Evolutionary conservation across 1,284 basidiomycete species (phyloP), one percentile per base, ranked within the genome.

Genomic region (Flammula alnicola): DNA sequence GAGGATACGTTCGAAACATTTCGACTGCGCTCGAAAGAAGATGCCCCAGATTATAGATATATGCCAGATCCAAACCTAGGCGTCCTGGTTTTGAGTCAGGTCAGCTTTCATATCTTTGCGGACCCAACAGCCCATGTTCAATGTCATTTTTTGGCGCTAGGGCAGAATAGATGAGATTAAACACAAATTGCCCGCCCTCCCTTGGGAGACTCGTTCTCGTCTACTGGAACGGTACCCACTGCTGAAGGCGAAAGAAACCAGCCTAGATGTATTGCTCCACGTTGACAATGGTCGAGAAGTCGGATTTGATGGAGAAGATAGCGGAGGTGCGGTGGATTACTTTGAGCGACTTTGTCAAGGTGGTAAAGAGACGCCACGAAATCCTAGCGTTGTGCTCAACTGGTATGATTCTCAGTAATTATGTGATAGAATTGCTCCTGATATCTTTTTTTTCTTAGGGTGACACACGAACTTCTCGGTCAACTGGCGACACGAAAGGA

Each of bases 41-140:
- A 95, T 61, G 89, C 93, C 0, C 91, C 91, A 4, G 96, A 99
- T 66, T 99, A 99, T 67, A 81, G 96, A 5, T 99, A 98, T 72
- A 95, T 99, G 93, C 97, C 97, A 0, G 97, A 99, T 66, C 87
- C 93, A 0, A 98, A 99, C 64, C 71, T 99, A 0, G 93, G 93
- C 0, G 83, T 88, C 0, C 67, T 95, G 4, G 63, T 84, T 20
- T 67, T 98, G n/a, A 75, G 78, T 49, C 65, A 80, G 58, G 89
- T 87, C 47, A 35, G 56, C 46, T 17, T 12, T 36, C 12, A 4
- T 32, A 27, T 36, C 20, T 37, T 38, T 8, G 12, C 16, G 14
- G 25, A 25, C 25, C 1, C 8, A 27, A 1, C 5, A 33, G 5
- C 6, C 23, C 14, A 16, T 17, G 17, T 17, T 12, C 41, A 16